Evolutionary conservation across 2,329 filamentous ascomycete genomes (phyloP), one percentile per base, ranked within the genome.

Genomic region (Talaromyces marneffei): DNA sequence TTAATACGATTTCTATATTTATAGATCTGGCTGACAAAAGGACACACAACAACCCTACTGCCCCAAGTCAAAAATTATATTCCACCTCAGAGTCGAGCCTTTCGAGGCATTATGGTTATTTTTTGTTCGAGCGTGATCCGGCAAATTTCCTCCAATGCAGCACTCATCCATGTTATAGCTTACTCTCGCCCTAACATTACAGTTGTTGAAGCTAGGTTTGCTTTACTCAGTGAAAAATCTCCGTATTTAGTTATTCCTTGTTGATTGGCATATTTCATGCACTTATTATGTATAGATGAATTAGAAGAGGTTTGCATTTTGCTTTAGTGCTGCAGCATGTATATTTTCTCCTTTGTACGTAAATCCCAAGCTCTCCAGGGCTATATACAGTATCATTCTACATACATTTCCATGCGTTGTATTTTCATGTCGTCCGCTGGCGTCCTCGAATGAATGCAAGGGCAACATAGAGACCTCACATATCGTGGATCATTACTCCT

Each of bases 81-180:
- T n/a, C n/a, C n/a, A n/a, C n/a, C n/a, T n/a, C n/a, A n/a, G n/a
- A n/a, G n/a, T n/a, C n/a, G n/a, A n/a, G n/a, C n/a, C n/a, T n/a
- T n/a, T n/a, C n/a, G n/a, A n/a, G n/a, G n/a, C n/a, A n/a, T n/a
- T n/a, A n/a, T n/a, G n/a, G n/a, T n/a, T n/a, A n/a, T n/a, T 35
- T 35, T n/a, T n/a, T n/a, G n/a, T n/a, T n/a, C n/a, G n/a, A n/a
- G n/a, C n/a, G n/a, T n/a, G n/a, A n/a, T n/a, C n/a, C n/a, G n/a
- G n/a, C n/a, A n/a, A n/a, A n/a, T n/a, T n/a, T n/a, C n/a, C n/a
- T n/a, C n/a, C n/a, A n/a, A n/a, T n/a, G n/a, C n/a, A n/a, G n/a
- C n/a, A n/a, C n/a, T n/a, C n/a, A n/a, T n/a, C n/a, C n/a, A n/a
- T 48, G 88, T 66, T 52, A 52, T 27, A 27, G 18, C 48, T 53